Evolutionary conservation across 2,329 filamentous ascomycete genomes (phyloP), one percentile per base, ranked within the genome.

Genomic region (Trichoderma sp.): DNA sequence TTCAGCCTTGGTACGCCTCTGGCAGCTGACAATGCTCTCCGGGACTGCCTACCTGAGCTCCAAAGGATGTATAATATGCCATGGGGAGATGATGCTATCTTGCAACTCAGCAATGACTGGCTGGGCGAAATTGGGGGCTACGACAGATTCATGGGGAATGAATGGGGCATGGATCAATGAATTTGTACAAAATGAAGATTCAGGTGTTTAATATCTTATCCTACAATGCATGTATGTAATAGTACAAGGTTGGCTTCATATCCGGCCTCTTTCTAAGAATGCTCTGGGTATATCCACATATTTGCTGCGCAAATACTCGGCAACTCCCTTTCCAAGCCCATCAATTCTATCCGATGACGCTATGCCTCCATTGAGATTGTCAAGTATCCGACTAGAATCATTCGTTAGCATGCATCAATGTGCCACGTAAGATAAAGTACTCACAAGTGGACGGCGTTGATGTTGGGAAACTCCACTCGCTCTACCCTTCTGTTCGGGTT

Each of bases 361-460:
- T 75, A 82, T 84, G 0, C 83, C 83, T 0, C 83, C 78, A 66
- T 85, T 83, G 8, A 86, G 76, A 73, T 85, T 84, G 73, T 86
- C 84, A 70, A 85, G 80, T 26, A 86, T 74, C 43, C 77, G 77
- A 28, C 77, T 78, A 1, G 1, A 15, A 3, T 1, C 18, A 1
- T 0, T 18, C 3, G 4, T 77, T 70, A 78, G 71, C 11, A 71
- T 28, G 4, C 4, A 3, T 43, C 1, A 8, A 28, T 28, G 24
- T n/a, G 3, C 28, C 3, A 28, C 0, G 14, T 30, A 43, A n/a
- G 7, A 21, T 15, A 8, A 21, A 53, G 11, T 32, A 74, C 73
- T 76, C 64, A 75, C 74, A 79, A 79, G 56, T 79, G 77, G 6
- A 79, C 77, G 1, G 76, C 77, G 2, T 77, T 76, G 15, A 81